phyloP scores from a whole-genome alignment of 2,329 filamentous ascomycete species.

The Trichophyton equinum region DNA sequence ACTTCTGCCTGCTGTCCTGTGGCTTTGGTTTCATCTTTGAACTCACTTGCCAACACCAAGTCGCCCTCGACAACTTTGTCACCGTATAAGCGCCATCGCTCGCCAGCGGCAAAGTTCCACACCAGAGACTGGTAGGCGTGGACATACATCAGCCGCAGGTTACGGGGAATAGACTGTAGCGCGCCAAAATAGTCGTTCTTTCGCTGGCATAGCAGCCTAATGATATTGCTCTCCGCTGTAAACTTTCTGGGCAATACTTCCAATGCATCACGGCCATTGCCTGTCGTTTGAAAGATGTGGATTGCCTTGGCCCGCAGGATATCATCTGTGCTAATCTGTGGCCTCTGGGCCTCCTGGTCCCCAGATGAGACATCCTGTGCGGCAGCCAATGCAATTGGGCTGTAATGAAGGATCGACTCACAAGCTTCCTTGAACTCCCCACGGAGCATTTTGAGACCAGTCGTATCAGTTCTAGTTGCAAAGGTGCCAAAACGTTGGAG shows the following conservation, averaged over 20 bases:
- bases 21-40: slow-evolving; percentile 25
- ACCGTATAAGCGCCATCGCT: slow-evolving; percentile 67
- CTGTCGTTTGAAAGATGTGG: slow-evolving; percentile 54
- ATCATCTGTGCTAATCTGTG: slow-evolving; percentile 59
- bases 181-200: slow-evolving; percentile 67
- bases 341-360: slow-evolving; percentile 21
- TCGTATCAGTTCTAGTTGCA: slow-evolving; percentile 66
- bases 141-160: slow-evolving; percentile 83
- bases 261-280: slow-evolving; percentile 48
- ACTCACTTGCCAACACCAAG: slow-evolving; percentile 56
- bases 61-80: slow-evolving; percentile 68
- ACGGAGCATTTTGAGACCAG: slow-evolving; percentile 73
- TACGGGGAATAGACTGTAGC: slow-evolving; percentile 64
- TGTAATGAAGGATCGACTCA: slow-evolving; percentile 62
- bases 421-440: slow-evolving; percentile 71
- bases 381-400: slow-evolving; percentile 47
- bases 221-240: slow-evolving; percentile 63
- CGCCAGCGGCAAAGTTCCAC: slow-evolving; percentile 77
- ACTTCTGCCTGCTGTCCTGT: slow-evolving; percentile 26
- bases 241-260: slow-evolving; percentile 66
- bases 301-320: slow-evolving; percentile 66
- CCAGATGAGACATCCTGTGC: slow-evolving; percentile 36
- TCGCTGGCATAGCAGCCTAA: slow-evolving; percentile 54
- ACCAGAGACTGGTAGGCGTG: slow-evolving; percentile 93
- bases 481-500: slow-evolving; percentile 95